Evolutionary conservation across 495 filamentous ascomycete species (phyloP).

Genomic region (Podospora comata): DNA sequence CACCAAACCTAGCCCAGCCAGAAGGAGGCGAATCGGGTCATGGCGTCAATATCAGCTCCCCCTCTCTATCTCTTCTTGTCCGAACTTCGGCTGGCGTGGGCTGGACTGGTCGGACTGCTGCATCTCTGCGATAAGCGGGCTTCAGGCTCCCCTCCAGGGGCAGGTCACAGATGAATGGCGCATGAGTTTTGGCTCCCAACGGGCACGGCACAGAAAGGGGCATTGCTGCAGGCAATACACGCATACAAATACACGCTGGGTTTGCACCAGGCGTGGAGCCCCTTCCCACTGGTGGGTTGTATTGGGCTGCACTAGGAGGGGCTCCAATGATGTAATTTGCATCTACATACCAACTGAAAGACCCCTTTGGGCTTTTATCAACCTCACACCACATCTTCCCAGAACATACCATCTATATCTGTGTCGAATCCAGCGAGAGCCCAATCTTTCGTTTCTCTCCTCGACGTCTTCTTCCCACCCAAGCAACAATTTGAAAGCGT

Average conservation of each 20-base stretch:
- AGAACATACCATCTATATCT: not conserved
- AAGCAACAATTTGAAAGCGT: not conserved
- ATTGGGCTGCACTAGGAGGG: constrained; percentile 1
- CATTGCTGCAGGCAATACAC: constrained; percentile 6
- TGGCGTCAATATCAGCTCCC: not conserved
- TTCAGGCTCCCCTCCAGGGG: constrained; percentile 2
- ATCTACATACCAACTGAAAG: constrained; percentile 6
- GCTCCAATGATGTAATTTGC: constrained; percentile 36
- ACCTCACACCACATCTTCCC: not conserved
- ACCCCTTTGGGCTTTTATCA: not conserved
- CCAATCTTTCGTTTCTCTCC: not conserved
- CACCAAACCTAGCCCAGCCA: constrained; percentile 1
- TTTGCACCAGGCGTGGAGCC: constrained; percentile 4
- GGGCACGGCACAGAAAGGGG: constrained; percentile 8
- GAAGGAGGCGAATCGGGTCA: constrained; percentile 4
- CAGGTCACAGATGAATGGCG: not conserved
- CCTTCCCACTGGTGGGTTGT: not conserved
- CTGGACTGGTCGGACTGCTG: not conserved
- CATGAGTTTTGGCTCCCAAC: constrained; percentile 11
- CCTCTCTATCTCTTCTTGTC: not conserved
- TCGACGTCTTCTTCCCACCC: not conserved
- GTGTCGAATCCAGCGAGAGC: not conserved
- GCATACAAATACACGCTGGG: not conserved
- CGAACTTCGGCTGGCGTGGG: too few relatives aligned
- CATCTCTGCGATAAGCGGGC: constrained; percentile 15